phyloP scores from a whole-genome alignment of 768 basidiomycete species.

The Suillus ampliporus region DNA sequence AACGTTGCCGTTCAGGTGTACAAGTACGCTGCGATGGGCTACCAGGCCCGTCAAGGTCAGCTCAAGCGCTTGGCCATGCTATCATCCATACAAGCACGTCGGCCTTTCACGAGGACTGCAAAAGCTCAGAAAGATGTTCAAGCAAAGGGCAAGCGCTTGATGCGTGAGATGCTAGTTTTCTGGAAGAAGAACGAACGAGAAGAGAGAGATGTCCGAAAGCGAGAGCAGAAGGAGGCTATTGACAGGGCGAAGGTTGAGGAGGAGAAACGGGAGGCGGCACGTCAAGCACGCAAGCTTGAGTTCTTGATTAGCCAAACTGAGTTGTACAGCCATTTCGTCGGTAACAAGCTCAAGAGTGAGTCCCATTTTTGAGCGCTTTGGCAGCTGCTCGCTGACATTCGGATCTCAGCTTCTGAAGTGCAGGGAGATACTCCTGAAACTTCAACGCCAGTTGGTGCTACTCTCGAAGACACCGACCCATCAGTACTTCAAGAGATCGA shows the following conservation, averaged over 20 bases:
- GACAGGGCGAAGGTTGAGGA: slow-evolving; percentile 90
- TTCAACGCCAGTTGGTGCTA: slow-evolving; percentile 59
- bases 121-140: slow-evolving; percentile 85
- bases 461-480: slow-evolving; percentile 60
- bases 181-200: slow-evolving; percentile 99
- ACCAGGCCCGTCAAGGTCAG: slow-evolving; percentile 69
- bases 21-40: slow-evolving; percentile 72
- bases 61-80: slow-evolving; percentile 77
- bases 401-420: slow-evolving; percentile 68
- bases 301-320: slow-evolving; percentile 99
- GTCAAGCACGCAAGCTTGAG: slow-evolving; percentile 95
- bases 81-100: slow-evolving; percentile 78
- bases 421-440: slow-evolving; percentile 61
- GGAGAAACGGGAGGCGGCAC: slow-evolving; percentile 90
- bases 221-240: slow-evolving; percentile 92
- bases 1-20: slow-evolving; percentile 61
- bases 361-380: slow-evolving; percentile 15
- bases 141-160: slow-evolving; percentile 83
- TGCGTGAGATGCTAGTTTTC: slow-evolving; percentile 96
- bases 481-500: slow-evolving; percentile 72
- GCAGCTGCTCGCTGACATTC: slow-evolving; percentile 18
- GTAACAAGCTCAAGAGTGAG: slow-evolving; percentile 92
- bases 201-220: slow-evolving; percentile 89
- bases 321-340: slow-evolving; percentile 98
- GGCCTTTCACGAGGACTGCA: slow-evolving; percentile 73